Evolutionary conservation across 495 filamentous ascomycete species (phyloP).

Genomic region (Articulospora tetracladia): DNA sequence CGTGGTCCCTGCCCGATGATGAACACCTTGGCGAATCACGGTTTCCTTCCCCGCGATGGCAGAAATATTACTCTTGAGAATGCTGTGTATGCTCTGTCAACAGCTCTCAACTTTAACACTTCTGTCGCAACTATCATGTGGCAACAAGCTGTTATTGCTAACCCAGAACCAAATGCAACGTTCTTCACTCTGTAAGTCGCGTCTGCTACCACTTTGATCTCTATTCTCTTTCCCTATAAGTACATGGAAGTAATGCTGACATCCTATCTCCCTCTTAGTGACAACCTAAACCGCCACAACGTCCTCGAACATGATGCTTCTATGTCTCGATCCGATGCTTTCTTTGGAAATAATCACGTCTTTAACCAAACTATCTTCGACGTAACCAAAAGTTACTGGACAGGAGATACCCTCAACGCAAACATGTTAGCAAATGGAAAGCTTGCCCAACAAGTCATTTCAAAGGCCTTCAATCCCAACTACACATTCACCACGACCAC

Average conservation of each 20-base stretch:
- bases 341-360: constrained; percentile 40
- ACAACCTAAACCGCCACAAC: constrained; percentile 43
- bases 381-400: constrained; percentile 35
- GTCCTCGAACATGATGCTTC: constrained; percentile 46
- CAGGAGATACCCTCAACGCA: constrained; percentile 28
- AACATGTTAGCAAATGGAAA: constrained; percentile 39
- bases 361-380: constrained; percentile 42
- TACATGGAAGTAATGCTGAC: background rate
- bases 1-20: constrained; percentile 36
- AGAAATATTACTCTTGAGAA: constrained; percentile 33
- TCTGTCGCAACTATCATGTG: constrained; percentile 35
- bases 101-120: constrained; percentile 40
- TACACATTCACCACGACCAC: constrained; percentile 32
- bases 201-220: background rate
- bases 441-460: constrained; percentile 35
- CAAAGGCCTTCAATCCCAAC: constrained; percentile 37
- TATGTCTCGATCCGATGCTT: constrained; percentile 33
- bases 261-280: background rate
- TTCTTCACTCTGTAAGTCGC: constrained; percentile 35
- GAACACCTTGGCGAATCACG: constrained; percentile 28
- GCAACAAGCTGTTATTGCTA: constrained; percentile 38
- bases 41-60: constrained; percentile 29
- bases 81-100: constrained; percentile 31
- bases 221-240: background rate
- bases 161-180: constrained; percentile 46